A percentile compares a stretch with the other conserved stretches of the same genome.
phyloP scores from a whole-genome alignment of 148 eudicot genomes.

The Vaccinium darrowii region DNA sequence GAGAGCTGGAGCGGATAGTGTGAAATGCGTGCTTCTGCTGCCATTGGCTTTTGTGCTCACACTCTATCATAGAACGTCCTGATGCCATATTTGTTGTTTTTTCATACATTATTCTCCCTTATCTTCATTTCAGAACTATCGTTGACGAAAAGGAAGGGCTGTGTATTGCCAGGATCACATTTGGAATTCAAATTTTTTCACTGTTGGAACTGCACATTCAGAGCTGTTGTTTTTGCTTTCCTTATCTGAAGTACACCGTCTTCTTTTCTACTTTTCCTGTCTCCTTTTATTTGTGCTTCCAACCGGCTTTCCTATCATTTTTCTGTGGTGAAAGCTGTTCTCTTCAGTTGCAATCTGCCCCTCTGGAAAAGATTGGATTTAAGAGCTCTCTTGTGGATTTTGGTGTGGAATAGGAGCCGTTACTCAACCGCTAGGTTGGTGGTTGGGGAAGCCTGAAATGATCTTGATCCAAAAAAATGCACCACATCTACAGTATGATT shows the following conservation, averaged over 20 bases:
- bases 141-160: not conserved
- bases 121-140: not conserved
- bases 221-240: not conserved
- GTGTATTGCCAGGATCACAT: not conserved
- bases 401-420: not conserved
- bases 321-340: not conserved
- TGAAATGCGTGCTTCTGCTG: conserved; percentile 21
- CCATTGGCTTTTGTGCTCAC: not conserved
- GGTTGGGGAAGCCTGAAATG: not conserved
- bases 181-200: not conserved
- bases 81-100: not conserved
- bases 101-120: not conserved
- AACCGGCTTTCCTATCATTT: not conserved
- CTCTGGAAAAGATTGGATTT: not conserved
- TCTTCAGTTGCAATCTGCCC: not conserved
- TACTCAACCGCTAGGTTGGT: not conserved
- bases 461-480: not conserved
- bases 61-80: not conserved
- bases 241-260: not conserved
- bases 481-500: not conserved
- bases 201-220: not conserved
- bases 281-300: too few species aligned
- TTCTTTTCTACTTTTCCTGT: too few species aligned
- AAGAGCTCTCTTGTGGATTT: not conserved
- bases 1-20: conserved; percentile 93